Percentiles rank a stretch among this genome's conserved stretches.
Conservation (phyloP, 2,329 filamentous ascomycete species). For the Xylariaceae sp. region DNA sequence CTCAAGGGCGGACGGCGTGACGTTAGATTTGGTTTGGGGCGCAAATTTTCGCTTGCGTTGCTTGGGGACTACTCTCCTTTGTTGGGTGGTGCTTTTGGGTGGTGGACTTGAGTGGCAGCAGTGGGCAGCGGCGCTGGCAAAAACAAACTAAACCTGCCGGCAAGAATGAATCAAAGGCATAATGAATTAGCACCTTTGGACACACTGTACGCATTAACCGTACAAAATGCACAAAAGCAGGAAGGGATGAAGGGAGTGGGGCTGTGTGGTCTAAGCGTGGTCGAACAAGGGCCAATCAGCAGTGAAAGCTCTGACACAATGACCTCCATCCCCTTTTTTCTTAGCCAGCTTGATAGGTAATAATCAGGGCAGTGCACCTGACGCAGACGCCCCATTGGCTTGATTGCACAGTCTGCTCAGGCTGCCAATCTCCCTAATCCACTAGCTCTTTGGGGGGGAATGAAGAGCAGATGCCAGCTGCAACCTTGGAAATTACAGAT, state of each 20-base stretch:
- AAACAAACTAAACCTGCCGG: conserved; percentile 20
- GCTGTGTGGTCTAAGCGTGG: background rate
- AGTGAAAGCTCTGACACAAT: background rate
- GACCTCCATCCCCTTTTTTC: background rate
- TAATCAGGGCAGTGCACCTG: background rate
- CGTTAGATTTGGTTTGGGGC: conserved; percentile 62
- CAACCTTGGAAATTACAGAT: too few relatives aligned
- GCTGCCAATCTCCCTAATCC: too few relatives aligned
- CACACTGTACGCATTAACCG: conserved; percentile 13
- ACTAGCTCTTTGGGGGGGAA: too few relatives aligned
- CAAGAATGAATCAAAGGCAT: conserved; percentile 4
- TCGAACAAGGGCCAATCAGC: background rate
- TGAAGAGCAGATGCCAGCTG: too few relatives aligned
- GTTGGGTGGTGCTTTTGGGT: conserved; percentile 25
- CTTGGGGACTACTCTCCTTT: conserved; percentile 23
- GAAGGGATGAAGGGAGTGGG: conserved; percentile 1
- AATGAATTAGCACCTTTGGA: conserved; percentile 5
- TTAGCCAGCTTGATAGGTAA: background rate
- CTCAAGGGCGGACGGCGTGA: conserved; percentile 54
- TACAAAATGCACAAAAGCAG: background rate
- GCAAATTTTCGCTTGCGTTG: conserved; percentile 56
- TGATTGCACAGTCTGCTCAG: too few relatives aligned
- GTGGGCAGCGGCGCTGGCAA: conserved; percentile 16
- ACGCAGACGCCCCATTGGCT: too few relatives aligned
- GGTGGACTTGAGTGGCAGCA: conserved; percentile 18